Conservation (phyloP, 208 protist species). For the Acanthamoeba culbertsoni region DNA sequence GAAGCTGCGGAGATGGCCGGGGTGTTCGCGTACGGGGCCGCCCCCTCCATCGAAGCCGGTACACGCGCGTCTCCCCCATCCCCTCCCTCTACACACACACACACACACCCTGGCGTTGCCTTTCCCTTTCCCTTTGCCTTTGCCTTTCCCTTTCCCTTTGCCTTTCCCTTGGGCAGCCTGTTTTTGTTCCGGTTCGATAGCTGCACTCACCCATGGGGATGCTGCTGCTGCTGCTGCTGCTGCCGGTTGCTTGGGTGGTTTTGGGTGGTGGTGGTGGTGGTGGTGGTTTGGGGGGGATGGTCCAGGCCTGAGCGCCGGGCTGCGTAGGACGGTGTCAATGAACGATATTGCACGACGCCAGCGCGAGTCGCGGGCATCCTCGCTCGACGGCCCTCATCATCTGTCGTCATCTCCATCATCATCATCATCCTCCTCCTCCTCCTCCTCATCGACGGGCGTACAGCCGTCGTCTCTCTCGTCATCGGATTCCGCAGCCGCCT, state of each 20-base stretch:
- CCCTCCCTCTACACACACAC: too few species aligned
- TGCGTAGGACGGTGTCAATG: neutral
- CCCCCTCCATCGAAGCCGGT: neutral
- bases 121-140: too few species aligned
- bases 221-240: neutral
- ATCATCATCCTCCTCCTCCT: neutral
- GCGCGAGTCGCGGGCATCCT: neutral
- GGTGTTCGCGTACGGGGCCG: slow-evolving; percentile 68
- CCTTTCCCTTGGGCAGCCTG: too few species aligned
- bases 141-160: too few species aligned
- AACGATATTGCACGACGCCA: slow-evolving; percentile 14
- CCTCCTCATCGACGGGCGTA: neutral
- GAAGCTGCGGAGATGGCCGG: slow-evolving; percentile 67
- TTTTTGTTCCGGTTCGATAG: too few species aligned
- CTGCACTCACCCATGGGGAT: too few species aligned
- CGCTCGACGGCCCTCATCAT: too few species aligned
- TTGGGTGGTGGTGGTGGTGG: neutral
- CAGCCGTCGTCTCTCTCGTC: neutral
- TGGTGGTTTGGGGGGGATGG: neutral
- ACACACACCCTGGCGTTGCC: too few species aligned
- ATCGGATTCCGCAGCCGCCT: neutral
- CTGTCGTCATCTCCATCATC: neutral
- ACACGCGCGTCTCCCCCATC: too few species aligned
- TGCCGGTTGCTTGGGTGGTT: neutral
- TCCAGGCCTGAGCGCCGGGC: neutral